These are phyloP conservation scores for Artemisia annua DNA, from an alignment of 129 eudicot species.

Conservation along the genomic window DNA sequence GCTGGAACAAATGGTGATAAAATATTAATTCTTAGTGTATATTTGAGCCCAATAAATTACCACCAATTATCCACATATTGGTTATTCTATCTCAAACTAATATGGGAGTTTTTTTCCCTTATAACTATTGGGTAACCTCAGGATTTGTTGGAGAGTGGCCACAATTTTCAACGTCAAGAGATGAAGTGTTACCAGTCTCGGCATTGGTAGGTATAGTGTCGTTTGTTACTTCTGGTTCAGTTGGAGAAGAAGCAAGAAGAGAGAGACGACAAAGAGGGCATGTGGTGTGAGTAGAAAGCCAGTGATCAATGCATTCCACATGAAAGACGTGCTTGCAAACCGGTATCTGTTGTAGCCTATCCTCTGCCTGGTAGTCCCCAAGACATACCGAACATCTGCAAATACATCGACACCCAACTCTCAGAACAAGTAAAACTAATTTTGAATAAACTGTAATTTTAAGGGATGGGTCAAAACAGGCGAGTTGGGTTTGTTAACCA, in stretches of 20 bases:
- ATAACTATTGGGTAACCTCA: conserved; percentile 21
- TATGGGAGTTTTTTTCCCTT: conserved; percentile 3
- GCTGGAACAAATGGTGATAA: conserved; percentile 9
- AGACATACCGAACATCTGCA: conserved; percentile 91
- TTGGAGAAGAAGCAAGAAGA: conserved; percentile 51
- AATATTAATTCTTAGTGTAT: not conserved
- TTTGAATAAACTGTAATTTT: not conserved
- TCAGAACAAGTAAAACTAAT: conserved; percentile 4
- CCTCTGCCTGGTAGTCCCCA: conserved; percentile 78
- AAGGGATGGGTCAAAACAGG: not conserved
- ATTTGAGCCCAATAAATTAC: conserved; percentile 20
- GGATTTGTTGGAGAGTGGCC: conserved; percentile 27
- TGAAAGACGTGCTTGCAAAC: conserved; percentile 81
- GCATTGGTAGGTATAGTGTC: conserved; percentile 11
- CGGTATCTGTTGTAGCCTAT: conserved; percentile 81
- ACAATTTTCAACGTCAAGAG: conserved; percentile 36
- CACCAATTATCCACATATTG: conserved; percentile 5
- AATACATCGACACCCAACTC: not conserved
- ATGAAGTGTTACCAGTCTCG: conserved; percentile 28
- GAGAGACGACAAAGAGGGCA: conserved; percentile 92
- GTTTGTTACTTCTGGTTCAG: conserved; percentile 28
- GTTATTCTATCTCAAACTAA: conserved; percentile 14
- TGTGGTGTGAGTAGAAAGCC: conserved; percentile 80
- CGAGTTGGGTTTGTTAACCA: not conserved
- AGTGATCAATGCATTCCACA: conserved; percentile 72